Evolutionary conservation across 2,329 filamentous ascomycete genomes (phyloP).

Genomic region (Juglanconis sp.): DNA sequence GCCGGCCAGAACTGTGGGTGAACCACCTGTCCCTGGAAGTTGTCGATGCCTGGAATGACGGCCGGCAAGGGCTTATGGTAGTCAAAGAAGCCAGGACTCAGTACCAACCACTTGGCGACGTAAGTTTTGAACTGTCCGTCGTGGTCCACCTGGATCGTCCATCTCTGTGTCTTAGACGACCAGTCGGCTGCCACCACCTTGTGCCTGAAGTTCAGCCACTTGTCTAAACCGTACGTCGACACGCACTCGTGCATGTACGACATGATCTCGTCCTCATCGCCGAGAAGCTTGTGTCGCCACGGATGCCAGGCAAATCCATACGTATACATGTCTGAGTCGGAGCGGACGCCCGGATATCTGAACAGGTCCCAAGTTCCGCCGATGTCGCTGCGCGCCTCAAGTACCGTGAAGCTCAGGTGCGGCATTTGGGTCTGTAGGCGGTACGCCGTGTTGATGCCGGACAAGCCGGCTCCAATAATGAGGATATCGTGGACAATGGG

Average conservation of each 20-base stretch:
- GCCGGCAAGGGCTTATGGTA: conserved; percentile 57
- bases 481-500: conserved; percentile 45
- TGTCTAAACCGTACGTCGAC: conserved; percentile 47
- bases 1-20: conserved; percentile 76
- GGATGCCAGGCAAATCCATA: conserved; percentile 69
- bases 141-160: conserved; percentile 42
- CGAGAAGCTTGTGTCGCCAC: conserved; percentile 56
- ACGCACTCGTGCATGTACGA: conserved; percentile 53
- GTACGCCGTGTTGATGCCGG: conserved; percentile 72
- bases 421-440: conserved; percentile 60
- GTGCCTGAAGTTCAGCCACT: conserved; percentile 51
- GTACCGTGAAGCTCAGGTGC: conserved; percentile 56
- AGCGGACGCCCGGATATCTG: conserved; percentile 68
- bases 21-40: conserved; percentile 42
- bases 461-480: conserved; percentile 71
- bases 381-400: conserved; percentile 63
- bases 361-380: conserved; percentile 81
- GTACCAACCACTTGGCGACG: conserved; percentile 40
- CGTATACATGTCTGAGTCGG: conserved; percentile 59
- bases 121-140: background rate
- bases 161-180: conserved; percentile 50
- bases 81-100: conserved; percentile 63
- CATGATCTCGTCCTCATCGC: conserved; percentile 48
- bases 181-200: conserved; percentile 49
- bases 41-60: conserved; percentile 40